Conservation (phyloP, 345 rosid genomes). For the Nasturtium officinale region DNA sequence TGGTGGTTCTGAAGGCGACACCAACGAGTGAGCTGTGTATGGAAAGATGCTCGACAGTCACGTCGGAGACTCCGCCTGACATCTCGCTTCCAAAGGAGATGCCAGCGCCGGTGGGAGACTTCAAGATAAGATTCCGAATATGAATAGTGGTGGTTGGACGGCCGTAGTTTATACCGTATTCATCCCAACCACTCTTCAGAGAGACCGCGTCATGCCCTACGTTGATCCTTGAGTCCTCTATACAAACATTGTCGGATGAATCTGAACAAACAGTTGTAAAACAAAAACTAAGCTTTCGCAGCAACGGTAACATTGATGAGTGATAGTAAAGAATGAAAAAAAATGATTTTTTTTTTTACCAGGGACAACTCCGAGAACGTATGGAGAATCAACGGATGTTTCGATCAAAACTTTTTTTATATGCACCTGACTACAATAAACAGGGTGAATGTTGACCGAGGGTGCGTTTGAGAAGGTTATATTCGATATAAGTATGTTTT, state of each 20-base stretch:
- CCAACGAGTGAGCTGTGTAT: constrained; percentile 61
- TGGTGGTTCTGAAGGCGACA: constrained; percentile 67
- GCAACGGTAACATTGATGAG: background rate
- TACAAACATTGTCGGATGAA: constrained; percentile 84
- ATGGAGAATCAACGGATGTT: constrained; percentile 63
- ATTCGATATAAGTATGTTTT: constrained; percentile 68
- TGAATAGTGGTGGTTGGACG: constrained; percentile 63
- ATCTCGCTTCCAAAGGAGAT: constrained; percentile 96
- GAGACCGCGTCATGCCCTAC: constrained; percentile 77
- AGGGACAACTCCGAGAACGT: constrained; percentile 77
- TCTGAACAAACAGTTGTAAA: too few species aligned
- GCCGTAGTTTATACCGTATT: constrained; percentile 75
- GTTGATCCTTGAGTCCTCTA: constrained; percentile 70
- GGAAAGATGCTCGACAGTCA: constrained; percentile 55
- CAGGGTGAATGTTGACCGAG: constrained; percentile 80
- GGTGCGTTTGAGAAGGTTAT: constrained; percentile 84
- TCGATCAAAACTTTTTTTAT: constrained; percentile 48
- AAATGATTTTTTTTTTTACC: constrained; percentile 54
- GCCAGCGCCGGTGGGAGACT: constrained; percentile 72
- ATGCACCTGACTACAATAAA: constrained; percentile 60
- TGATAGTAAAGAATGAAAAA: background rate
- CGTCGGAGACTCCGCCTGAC: constrained; percentile 88
- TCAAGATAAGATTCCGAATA: constrained; percentile 63
- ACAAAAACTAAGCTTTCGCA: too few species aligned
- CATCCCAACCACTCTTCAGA: constrained; percentile 97